A percentile compares a stretch with the other conserved stretches of the same genome.
Conservation (phyloP, 805 yeast genomes). For the Vanderwaltozyma tropicalis region DNA sequence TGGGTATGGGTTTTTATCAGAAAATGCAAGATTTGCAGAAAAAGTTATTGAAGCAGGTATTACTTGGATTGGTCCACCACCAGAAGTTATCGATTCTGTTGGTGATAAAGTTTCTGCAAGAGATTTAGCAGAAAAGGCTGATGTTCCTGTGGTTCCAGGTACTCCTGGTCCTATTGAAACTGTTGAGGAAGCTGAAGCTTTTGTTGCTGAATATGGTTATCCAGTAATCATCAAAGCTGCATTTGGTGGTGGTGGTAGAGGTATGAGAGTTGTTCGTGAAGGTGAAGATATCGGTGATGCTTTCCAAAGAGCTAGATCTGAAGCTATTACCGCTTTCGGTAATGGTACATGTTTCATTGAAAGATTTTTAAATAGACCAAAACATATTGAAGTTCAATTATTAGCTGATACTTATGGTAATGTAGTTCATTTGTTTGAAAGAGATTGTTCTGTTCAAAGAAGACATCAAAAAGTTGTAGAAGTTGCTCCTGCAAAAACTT, state of each 20-base stretch:
- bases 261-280: constrained; percentile 97
- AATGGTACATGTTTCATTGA: constrained; percentile 97
- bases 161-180: constrained; percentile 91
- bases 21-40: constrained; percentile 86
- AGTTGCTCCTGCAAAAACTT: constrained; percentile 92
- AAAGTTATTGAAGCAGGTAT: constrained; percentile 86
- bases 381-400: constrained; percentile 95
- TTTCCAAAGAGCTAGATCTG: constrained; percentile 85
- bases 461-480: constrained; percentile 98
- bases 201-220: constrained; percentile 77
- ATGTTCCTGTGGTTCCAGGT: constrained; percentile 94
- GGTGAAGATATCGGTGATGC: constrained; percentile 92
- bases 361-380: constrained; percentile 88
- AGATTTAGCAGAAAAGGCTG: constrained; percentile 64
- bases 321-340: constrained; percentile 93
- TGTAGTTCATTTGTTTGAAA: constrained; percentile 89
- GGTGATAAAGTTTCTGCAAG: constrained; percentile 97
- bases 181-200: constrained; percentile 65
- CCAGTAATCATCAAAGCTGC: constrained; percentile 99
- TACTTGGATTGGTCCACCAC: constrained; percentile 93
- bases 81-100: constrained; percentile 78
- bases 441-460: constrained; percentile 99
- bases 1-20: constrained; percentile 84
- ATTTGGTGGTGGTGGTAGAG: constrained; percentile 99
- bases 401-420: constrained; percentile 91